Conservation (phyloP, 129 eudicot species). For the Arctium lappa region DNA sequence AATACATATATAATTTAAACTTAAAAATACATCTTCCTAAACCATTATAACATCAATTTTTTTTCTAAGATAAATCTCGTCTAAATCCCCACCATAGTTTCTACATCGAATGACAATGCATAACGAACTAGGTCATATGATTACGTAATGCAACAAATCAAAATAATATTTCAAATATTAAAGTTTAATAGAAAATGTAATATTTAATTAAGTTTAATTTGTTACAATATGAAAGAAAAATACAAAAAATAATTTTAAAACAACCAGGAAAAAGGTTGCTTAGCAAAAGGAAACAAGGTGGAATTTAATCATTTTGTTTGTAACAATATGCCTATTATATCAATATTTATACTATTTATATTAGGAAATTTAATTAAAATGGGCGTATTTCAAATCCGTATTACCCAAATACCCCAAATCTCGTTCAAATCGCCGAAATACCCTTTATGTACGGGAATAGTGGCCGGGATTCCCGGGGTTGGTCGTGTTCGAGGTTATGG, state of each 20-base stretch:
- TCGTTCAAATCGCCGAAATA: too few species aligned
- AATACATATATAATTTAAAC: not conserved
- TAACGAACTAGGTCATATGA: too few species aligned
- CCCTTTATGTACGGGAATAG: too few species aligned
- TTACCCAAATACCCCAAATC: too few species aligned
- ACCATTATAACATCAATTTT: not conserved
- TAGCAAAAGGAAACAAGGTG: not conserved
- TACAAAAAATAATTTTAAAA: too few species aligned
- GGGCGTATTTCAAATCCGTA: too few species aligned
- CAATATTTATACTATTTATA: too few species aligned
- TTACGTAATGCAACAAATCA: not conserved
- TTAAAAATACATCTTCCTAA: not conserved
- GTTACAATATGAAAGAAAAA: too few species aligned
- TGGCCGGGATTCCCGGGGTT: too few species aligned
- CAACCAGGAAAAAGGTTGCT: not conserved
- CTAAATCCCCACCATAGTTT: not conserved
- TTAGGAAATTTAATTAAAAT: too few species aligned
- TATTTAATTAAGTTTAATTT: too few species aligned
- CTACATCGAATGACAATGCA: not conserved
- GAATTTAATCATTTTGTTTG: constrained; percentile 18
- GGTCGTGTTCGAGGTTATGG: too few species aligned
- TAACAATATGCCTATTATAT: constrained; percentile 3
- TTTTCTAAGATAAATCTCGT: not conserved
- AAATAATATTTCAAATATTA: not conserved
- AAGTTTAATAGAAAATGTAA: not conserved